These are phyloP conservation scores for Neonectria faginata DNA, from an alignment of 2,329 filamentous ascomycete species.

Conservation along the genomic window DNA sequence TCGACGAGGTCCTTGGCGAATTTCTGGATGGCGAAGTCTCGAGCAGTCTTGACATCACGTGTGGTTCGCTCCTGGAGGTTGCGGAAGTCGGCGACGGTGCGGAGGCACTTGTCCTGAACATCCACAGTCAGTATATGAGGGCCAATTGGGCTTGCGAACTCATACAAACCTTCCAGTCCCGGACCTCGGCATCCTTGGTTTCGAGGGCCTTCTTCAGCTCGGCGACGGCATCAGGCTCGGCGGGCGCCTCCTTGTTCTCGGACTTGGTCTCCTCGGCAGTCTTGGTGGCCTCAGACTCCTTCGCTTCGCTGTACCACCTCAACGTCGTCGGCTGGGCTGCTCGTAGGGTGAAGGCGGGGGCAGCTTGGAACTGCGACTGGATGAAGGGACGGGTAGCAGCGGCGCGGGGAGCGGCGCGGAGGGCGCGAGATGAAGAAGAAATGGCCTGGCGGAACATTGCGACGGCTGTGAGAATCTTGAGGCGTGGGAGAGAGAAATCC, in stretches of 20 bases:
- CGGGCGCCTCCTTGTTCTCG: slow-evolving; percentile 46
- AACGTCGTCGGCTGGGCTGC: slow-evolving; percentile 49
- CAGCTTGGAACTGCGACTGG: slow-evolving; percentile 53
- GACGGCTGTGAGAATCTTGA: slow-evolving; percentile 24
- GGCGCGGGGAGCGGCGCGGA: slow-evolving; percentile 56
- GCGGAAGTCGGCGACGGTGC: slow-evolving; percentile 94
- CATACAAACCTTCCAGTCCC: slow-evolving; percentile 84
- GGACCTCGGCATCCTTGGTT: slow-evolving; percentile 63
- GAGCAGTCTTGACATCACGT: slow-evolving; percentile 87
- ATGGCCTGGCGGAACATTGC: slow-evolving; percentile 62
- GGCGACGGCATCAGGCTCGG: slow-evolving; percentile 53
- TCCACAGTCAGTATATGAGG: slow-evolving; percentile 21
- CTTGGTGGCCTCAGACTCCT: slow-evolving; percentile 50
- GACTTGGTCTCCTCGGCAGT: slow-evolving; percentile 45
- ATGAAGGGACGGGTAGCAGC: slow-evolving; percentile 51
- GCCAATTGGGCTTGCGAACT: slow-evolving; percentile 1
- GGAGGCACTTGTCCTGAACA: slow-evolving; percentile 89
- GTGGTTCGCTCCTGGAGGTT: slow-evolving; percentile 96
- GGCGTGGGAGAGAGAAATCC: slow-evolving; percentile 14
- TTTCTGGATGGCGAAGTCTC: slow-evolving; percentile 93
- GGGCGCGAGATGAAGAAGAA: slow-evolving; percentile 57
- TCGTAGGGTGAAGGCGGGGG: slow-evolving; percentile 53
- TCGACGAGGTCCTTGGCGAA: slow-evolving; percentile 97
- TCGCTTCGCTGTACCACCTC: slow-evolving; percentile 64
- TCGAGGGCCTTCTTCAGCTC: slow-evolving; percentile 65